Percentiles rank a stretch among this genome's conserved stretches.
These are phyloP conservation scores for Cyathus striatus DNA, from an alignment of 768 basidiomycete genomes.

Conservation along the genomic window DNA sequence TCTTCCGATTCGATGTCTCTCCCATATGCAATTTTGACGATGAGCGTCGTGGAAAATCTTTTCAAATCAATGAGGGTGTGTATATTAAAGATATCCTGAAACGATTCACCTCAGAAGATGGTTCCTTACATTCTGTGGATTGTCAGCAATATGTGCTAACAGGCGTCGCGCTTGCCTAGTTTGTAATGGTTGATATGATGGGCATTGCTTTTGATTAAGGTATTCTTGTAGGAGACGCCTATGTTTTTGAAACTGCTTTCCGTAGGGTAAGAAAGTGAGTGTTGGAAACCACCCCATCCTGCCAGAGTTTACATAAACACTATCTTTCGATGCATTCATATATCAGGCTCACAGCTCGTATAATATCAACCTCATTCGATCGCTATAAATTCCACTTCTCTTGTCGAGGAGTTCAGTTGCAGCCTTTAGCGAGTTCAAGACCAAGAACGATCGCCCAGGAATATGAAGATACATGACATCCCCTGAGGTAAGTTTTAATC, in stretches of 20 bases:
- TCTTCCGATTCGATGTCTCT: slow-evolving; percentile 8
- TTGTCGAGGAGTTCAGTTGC: slow-evolving; percentile 39
- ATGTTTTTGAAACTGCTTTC: slow-evolving; percentile 14
- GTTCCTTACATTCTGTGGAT: neutral
- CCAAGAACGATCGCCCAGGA: slow-evolving; percentile 8
- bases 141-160: neutral
- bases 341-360: slow-evolving; percentile 4
- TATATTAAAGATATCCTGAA: neutral
- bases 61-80: neutral
- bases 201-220: slow-evolving; percentile 9
- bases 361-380: slow-evolving; percentile 19
- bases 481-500: neutral
- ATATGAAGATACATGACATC: neutral
- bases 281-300: slow-evolving; percentile 16
- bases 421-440: slow-evolving; percentile 25
- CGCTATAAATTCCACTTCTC: slow-evolving; percentile 39
- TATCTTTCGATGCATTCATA: neutral
- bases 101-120: neutral
- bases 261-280: slow-evolving; percentile 15
- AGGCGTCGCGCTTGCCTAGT: neutral
- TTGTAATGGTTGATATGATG: neutral
- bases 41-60: slow-evolving; percentile 12
- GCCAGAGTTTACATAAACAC: neutral
- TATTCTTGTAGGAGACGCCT: slow-evolving; percentile 17
- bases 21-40: slow-evolving; percentile 12